Conservation (phyloP, 441 rosid species). For the Dalechampia spathulata region DNA sequence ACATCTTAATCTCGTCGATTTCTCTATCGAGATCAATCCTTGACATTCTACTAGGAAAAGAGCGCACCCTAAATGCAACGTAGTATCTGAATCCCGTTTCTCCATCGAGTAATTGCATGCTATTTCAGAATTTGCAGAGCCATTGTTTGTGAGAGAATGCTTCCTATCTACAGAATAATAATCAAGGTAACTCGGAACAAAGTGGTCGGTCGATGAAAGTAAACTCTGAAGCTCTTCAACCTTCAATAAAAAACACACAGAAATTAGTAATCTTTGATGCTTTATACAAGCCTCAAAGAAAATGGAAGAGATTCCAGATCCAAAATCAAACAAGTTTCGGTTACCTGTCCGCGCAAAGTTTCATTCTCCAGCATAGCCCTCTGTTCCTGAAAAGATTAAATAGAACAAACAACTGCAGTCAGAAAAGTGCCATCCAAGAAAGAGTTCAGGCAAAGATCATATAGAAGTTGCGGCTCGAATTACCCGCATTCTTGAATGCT, state of each 20-base stretch:
- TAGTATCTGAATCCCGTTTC: slow-evolving; percentile 71
- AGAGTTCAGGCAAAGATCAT: slow-evolving; percentile 10
- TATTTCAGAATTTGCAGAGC: slow-evolving; percentile 29
- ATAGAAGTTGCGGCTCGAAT: slow-evolving; percentile 2
- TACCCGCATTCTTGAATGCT: slow-evolving; percentile 75
- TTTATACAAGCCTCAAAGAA: no score
- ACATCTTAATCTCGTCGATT: no score
- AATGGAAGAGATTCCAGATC: neutral
- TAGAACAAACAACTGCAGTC: neutral
- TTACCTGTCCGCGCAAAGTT: slow-evolving; percentile 82
- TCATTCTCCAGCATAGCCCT: slow-evolving; percentile 78
- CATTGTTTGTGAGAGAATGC: slow-evolving; percentile 30
- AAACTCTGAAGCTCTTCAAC: slow-evolving; percentile 75
- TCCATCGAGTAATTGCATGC: slow-evolving; percentile 32
- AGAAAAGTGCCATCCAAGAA: no score
- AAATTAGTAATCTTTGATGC: neutral
- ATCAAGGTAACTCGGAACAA: slow-evolving; percentile 40
- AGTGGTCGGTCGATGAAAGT: slow-evolving; percentile 38
- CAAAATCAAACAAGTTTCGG: slow-evolving; percentile 9
- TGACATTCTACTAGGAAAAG: no score
- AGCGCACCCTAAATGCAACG: slow-evolving; percentile 72
- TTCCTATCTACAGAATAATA: slow-evolving; percentile 44
- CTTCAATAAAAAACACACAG: slow-evolving; percentile 24
- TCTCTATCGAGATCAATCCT: no score
- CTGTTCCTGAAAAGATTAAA: slow-evolving; percentile 50